Conservation (phyloP, 1,284 basidiomycete species). For the Trichosporon ovoides region DNA sequence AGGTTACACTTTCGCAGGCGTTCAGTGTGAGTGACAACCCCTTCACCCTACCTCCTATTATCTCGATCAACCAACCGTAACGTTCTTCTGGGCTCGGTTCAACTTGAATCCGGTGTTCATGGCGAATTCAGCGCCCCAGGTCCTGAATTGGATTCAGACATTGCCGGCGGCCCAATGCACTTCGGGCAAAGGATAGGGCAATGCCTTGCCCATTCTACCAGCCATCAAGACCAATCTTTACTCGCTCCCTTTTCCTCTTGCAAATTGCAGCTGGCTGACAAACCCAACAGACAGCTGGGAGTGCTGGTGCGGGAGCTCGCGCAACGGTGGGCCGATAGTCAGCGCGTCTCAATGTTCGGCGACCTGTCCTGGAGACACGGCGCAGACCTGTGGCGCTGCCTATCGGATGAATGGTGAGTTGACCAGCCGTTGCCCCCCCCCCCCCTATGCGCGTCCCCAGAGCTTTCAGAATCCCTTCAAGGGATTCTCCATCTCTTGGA, state of each 20-base stretch:
- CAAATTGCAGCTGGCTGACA: neutral
- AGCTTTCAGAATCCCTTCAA: too few relatives aligned
- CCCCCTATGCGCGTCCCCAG: too few relatives aligned
- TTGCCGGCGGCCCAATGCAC: neutral
- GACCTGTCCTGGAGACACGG: neutral
- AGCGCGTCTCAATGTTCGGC: neutral
- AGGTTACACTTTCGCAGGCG: constrained; percentile 43
- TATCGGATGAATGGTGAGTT: constrained; percentile 9
- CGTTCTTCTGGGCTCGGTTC: too few relatives aligned
- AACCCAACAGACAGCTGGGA: constrained; percentile 1
- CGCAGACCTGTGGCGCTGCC: constrained; percentile 7
- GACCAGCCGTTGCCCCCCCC: neutral
- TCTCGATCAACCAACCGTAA: too few relatives aligned
- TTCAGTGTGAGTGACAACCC: constrained; percentile 30
- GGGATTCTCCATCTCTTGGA: too few relatives aligned
- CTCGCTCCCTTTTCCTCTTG: neutral
- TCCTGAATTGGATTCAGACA: too few relatives aligned
- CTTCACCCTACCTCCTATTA: too few relatives aligned
- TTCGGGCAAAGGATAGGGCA: neutral
- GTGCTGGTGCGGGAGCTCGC: constrained; percentile 15
- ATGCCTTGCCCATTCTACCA: neutral
- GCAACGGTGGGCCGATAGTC: neutral
- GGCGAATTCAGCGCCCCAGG: too few relatives aligned
- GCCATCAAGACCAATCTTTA: neutral
- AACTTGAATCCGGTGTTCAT: too few relatives aligned